Base-by-base conservation (phyloP, 2,329 filamentous ascomycete genomes). In the Colletotrichum sp. region DNA sequence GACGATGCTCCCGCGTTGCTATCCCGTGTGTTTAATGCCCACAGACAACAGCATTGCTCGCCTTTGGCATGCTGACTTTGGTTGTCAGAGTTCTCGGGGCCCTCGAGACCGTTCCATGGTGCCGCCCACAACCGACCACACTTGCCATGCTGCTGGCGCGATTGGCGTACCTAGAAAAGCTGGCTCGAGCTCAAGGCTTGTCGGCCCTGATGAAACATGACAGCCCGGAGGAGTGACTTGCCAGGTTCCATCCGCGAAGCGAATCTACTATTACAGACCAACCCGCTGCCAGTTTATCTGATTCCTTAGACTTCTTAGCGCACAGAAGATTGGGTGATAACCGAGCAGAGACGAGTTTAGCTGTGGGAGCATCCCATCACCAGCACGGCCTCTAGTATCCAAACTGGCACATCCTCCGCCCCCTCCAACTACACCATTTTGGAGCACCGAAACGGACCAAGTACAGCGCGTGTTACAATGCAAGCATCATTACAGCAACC, bases 121-220 rank as follows among this genome's bases (percentile, higher is more conserved):
- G 13, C n/a, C 39, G 52, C 52, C 55, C 72, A 61, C 61, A 36
- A 30, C 30, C 32, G 64, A 65, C 69, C 73, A 52, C 27, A 36
- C 22, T 58, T 58, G 36, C 39, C 12, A 43, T 25, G 18, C 48
- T 43, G 62, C n/a, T n/a, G 70, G 70, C 73, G 56, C 73, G 70
- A 67, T 68, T 65, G 56, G 72, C 69, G 69, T 56, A 10, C 68
- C 72, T 55, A 55, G 58, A 64, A 52, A 68, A 56, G 70, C 60
- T 72, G 70, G 69, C 56, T 68, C 73, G 64, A 71, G 69, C 73
- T 67, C 56, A 34, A 68, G 60, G 68, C 52, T 43, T 66, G 55
- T 34, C 28, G 43, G 39, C 32, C 62, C 66, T 39, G 52, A 39
- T 70, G 60, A 70, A 74, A 74, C 71, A 74, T 70, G 71, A 74